Conservation (phyloP, 164 flowering plant species). For the Buxus sempervirens region DNA sequence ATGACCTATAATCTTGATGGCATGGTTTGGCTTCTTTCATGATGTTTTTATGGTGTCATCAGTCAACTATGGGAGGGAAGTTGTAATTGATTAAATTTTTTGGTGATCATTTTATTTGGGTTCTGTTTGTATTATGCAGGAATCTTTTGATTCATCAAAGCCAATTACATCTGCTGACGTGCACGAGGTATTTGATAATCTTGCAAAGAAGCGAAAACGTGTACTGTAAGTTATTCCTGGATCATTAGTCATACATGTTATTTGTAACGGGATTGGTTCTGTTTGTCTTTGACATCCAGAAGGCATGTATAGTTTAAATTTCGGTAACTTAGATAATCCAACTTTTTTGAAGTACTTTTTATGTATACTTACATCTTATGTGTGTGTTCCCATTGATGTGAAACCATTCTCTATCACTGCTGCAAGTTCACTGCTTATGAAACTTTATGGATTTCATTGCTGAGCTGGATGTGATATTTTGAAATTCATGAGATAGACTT, state of each 20-base stretch:
- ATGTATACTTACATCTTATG: not conserved
- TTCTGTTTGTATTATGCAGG: slow-evolving; percentile 39
- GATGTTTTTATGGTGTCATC: not conserved
- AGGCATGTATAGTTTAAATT: not conserved
- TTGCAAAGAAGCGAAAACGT: slow-evolving; percentile 77
- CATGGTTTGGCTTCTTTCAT: not conserved
- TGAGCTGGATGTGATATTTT: not conserved
- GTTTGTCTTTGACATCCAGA: slow-evolving; percentile 1
- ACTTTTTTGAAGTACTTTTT: not conserved
- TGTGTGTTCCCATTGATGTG: not conserved
- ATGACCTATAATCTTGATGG: not conserved
- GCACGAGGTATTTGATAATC: slow-evolving; percentile 83
- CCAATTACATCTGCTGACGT: slow-evolving; percentile 79
- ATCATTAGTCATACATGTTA: slow-evolving; percentile 4
- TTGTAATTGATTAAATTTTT: not conserved
- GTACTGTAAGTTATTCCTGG: slow-evolving; percentile 27
- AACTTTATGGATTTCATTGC: not conserved
- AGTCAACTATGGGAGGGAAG: not conserved
- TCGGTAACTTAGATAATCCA: not conserved
- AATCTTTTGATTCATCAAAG: slow-evolving; percentile 68
- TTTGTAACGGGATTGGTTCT: slow-evolving; percentile 4
- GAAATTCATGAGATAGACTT: not conserved
- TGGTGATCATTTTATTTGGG: not conserved
- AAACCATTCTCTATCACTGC: not conserved
- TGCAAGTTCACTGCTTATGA: not conserved